These are phyloP conservation scores for Aschersonia sp. DNA, from an alignment of 2,329 filamentous ascomycete genomes.

Conservation along the genomic window DNA sequence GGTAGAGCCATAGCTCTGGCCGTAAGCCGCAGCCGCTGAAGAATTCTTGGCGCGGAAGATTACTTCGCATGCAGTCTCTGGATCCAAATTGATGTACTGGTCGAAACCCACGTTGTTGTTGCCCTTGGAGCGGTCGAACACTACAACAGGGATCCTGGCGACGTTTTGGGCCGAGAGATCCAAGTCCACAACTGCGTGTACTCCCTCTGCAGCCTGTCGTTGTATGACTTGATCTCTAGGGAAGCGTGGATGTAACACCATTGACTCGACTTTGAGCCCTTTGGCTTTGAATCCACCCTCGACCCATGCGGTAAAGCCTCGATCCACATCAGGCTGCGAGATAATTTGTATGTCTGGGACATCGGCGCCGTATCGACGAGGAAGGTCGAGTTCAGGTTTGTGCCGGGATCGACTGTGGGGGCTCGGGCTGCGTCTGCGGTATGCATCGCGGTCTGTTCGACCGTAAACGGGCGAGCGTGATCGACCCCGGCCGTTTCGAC, in stretches of 20 bases:
- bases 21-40: constrained; percentile 13
- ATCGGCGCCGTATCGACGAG: constrained; percentile 56
- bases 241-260: constrained; percentile 65
- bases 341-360: constrained; percentile 86
- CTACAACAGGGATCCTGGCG: constrained; percentile 65
- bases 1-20: constrained; percentile 14
- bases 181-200: constrained; percentile 70
- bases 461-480: constrained; percentile 50
- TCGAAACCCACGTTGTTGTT: constrained; percentile 67
- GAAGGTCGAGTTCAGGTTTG: constrained; percentile 51
- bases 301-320: constrained; percentile 72
- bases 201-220: constrained; percentile 76
- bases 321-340: constrained; percentile 61
- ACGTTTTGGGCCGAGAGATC: constrained; percentile 53
- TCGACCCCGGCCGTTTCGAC: constrained; percentile 37
- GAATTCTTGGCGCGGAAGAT: constrained; percentile 54
- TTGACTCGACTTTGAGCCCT: constrained; percentile 61
- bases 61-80: constrained; percentile 64
- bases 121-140: constrained; percentile 72
- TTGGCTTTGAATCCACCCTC: constrained; percentile 60
- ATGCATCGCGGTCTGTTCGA: constrained; percentile 32
- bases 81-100: constrained; percentile 74
- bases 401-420: constrained; percentile 38
- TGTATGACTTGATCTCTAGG: constrained; percentile 68
- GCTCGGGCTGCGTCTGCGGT: constrained; percentile 57